These are phyloP conservation scores for Aspergillus asperescens DNA, from an alignment of 495 filamentous ascomycete species.

Conservation along the genomic window DNA sequence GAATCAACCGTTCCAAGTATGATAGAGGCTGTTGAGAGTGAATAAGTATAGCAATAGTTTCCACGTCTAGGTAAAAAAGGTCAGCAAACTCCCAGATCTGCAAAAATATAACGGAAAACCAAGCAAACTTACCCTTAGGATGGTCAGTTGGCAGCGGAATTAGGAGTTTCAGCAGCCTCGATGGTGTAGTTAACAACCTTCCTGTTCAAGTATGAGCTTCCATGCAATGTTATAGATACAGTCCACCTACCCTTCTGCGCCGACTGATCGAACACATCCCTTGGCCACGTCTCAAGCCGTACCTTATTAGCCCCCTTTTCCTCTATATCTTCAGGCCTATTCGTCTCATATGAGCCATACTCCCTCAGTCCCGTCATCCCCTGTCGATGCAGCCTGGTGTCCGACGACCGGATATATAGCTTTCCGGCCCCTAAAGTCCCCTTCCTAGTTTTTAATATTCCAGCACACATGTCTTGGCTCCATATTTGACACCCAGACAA, in stretches of 20 bases:
- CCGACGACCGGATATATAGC: background rate
- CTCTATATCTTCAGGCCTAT: background rate
- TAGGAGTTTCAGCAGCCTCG: constrained; percentile 81
- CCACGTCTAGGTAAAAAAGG: constrained; percentile 51
- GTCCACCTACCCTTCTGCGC: constrained; percentile 60
- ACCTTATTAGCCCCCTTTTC: background rate
- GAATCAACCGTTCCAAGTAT: constrained; percentile 85
- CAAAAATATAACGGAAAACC: too few species aligned
- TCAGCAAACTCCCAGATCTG: background rate
- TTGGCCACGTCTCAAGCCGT: background rate
- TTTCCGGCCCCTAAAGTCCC: background rate
- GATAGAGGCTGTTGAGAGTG: constrained; percentile 92
- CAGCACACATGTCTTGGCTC: background rate
- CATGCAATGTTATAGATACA: background rate
- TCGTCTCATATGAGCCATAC: constrained; percentile 12
- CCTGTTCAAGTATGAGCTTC: constrained; percentile 41
- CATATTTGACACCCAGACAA: background rate
- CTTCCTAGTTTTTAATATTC: background rate
- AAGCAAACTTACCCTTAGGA: constrained; percentile 41
- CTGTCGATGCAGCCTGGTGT: background rate
- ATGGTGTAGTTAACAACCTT: constrained; percentile 86
- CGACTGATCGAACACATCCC: constrained; percentile 34
- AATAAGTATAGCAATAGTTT: constrained; percentile 81
- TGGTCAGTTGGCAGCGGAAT: constrained; percentile 63
- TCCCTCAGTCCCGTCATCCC: background rate